Base-by-base conservation (phyloP, 768 basidiomycete species). In the Podaxis pistillaris region DNA sequence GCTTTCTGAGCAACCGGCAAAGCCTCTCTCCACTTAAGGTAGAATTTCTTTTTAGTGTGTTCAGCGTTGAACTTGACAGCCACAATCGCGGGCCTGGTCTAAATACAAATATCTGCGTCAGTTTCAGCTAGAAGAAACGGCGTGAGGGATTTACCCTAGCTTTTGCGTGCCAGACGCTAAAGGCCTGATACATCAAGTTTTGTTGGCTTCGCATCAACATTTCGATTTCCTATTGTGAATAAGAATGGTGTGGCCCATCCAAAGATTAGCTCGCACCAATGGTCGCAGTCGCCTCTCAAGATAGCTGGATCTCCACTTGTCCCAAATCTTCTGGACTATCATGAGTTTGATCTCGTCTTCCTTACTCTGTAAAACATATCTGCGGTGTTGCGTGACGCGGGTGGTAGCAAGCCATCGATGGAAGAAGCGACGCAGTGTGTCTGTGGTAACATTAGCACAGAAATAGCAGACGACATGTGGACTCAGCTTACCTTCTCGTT, bases 241-340 rank as follows among this genome's bases (percentile, higher is more conserved):
- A 57, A 60, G 64, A 66, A 50, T 37, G 24, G 52, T 44, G 12
- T 26, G 9, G 7, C 24, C 19, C 26, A n/a, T 38, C 33, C 53
- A 17, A 44, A 24, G 53, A 53, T 50, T 28, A 41, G 37, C 40
- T 30, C 59, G 70, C 61, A 91, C 91, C 68, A 89, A 72, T 13
- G 89, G 88, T 28, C 83, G 83, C 54, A 94, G 75, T 64, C 79
- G 80, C 64, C 85, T 85, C 56, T 88, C 84, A 65, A 78, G 81
- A 71, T 86, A 92, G 30, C 81, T 84, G 59, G 89, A 91, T 69
- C 86, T 78, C 93, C 93, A 95, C 68, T 78, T 87, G 59, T 92
- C 89, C 91, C 91, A 94, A 15, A 83, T 83, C 33, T 74, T 76
- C 36, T 81, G 79, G 33, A 88, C 74, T 28, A 79, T 69, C 13